Percentiles rank a stretch among this genome's conserved stretches.
These are phyloP conservation scores for Claviceps pazoutovae DNA, from an alignment of 2,329 filamentous ascomycete genomes.

Conservation along the genomic window DNA sequence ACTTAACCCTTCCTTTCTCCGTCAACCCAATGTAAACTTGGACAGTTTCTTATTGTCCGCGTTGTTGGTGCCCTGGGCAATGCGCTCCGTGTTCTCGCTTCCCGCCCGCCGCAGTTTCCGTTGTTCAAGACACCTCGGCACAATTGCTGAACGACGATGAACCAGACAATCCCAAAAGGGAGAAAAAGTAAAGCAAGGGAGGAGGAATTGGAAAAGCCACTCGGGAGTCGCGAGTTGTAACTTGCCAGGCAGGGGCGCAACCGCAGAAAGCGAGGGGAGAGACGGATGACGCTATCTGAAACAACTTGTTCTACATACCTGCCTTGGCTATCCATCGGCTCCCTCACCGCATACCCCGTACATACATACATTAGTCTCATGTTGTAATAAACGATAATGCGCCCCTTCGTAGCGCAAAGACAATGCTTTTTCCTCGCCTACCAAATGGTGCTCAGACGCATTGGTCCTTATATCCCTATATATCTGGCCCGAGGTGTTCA, in stretches of 20 bases:
- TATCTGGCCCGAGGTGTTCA: neutral
- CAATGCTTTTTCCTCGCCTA: neutral
- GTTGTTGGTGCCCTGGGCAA: no score
- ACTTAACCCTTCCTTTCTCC: no score
- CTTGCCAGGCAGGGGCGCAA: no score
- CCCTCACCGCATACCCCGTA: no score
- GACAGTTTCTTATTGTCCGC: no score
- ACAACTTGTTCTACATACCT: neutral
- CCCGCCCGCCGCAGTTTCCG: neutral
- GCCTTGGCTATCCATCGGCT: neutral
- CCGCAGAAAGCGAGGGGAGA: neutral
- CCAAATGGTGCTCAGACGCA: neutral
- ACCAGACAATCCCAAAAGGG: neutral
- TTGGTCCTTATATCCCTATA: neutral
- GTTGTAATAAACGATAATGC: neutral
- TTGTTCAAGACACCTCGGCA: neutral
- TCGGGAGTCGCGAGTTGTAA: no score
- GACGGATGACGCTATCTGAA: neutral
- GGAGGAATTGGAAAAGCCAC: no score
- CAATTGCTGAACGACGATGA: neutral
- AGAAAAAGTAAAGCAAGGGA: neutral
- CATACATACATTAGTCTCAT: neutral
- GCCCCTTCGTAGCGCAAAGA: neutral
- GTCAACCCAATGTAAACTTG: no score
- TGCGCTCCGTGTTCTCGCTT: no score